These are phyloP conservation scores for Ulota crispa DNA, from an alignment of 225 moss, liverwort and hornwort genomes.

Conservation along the genomic window DNA sequence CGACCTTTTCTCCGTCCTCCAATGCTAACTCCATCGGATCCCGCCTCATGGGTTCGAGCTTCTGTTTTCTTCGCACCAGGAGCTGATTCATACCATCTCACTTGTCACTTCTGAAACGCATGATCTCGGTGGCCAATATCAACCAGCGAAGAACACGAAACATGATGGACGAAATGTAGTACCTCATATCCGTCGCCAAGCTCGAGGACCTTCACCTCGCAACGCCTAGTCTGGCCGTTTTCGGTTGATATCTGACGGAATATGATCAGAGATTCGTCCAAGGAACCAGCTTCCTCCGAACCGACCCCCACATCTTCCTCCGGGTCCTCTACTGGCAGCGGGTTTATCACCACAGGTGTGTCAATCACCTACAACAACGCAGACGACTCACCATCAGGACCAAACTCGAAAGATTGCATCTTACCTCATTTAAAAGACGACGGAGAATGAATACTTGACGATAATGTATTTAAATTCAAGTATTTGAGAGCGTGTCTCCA, in stretches of 20 bases:
- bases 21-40: constrained; percentile 65
- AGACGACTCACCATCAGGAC: not conserved
- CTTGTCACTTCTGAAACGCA: constrained; percentile 14
- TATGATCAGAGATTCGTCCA: constrained; percentile 56
- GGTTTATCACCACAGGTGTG: constrained; percentile 37
- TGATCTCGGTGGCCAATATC: not conserved
- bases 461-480: not conserved
- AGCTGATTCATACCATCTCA: constrained; percentile 49
- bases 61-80: constrained; percentile 77
- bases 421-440: not conserved
- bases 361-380: constrained; percentile 54
- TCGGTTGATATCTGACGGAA: constrained; percentile 83
- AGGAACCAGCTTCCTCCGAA: constrained; percentile 42
- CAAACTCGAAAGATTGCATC: not conserved
- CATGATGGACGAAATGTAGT: not conserved
- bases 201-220: constrained; percentile 87
- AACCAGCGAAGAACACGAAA: not conserved
- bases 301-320: constrained; percentile 52
- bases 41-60: constrained; percentile 59
- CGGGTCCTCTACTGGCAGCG: constrained; percentile 33
- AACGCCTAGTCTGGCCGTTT: constrained; percentile 69
- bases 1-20: constrained; percentile 80
- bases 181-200: constrained; percentile 97
- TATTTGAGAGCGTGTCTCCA: not conserved
- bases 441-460: not conserved